A percentile compares a stretch with the other conserved stretches of the same genome.
These are phyloP conservation scores for Leccinum idahoense DNA, from an alignment of 1,284 basidiomycete species.

Conservation along the genomic window DNA sequence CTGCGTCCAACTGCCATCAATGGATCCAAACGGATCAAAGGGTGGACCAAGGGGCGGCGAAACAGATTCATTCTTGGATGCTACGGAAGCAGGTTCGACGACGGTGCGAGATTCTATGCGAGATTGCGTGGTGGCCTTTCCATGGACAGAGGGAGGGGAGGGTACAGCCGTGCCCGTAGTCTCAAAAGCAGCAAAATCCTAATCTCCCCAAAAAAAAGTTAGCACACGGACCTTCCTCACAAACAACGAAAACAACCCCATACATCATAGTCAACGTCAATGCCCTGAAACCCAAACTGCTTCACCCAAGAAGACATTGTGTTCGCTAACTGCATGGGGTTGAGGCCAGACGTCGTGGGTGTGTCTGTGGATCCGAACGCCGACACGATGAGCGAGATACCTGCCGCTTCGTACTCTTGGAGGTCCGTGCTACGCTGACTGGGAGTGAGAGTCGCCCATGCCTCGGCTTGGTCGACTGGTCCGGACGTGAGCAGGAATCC, in stretches of 20 bases:
- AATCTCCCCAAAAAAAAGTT: not conserved
- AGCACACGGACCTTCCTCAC: not conserved
- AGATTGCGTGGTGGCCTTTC: slow-evolving; percentile 22
- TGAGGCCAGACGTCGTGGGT: slow-evolving; percentile 38
- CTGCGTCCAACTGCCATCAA: slow-evolving; percentile 42
- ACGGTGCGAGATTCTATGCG: slow-evolving; percentile 15
- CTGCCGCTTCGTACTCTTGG: slow-evolving; percentile 45
- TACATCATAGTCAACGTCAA: slow-evolving; percentile 53
- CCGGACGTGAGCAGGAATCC: slow-evolving; percentile 47
- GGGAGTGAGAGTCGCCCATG: slow-evolving; percentile 36
- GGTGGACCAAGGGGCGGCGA: slow-evolving; percentile 16
- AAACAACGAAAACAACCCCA: not conserved
- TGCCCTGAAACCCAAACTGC: slow-evolving; percentile 45
- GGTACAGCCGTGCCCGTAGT: slow-evolving; percentile 34
- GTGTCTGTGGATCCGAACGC: slow-evolving; percentile 40
- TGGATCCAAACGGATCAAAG: slow-evolving; percentile 36
- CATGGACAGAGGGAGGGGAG: slow-evolving; percentile 49
- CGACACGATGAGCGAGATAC: slow-evolving; percentile 50
- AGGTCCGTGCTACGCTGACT: slow-evolving; percentile 39
- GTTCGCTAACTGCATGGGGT: slow-evolving; percentile 38
- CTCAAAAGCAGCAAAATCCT: slow-evolving; percentile 45
- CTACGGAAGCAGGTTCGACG: slow-evolving; percentile 7
- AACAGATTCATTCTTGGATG: slow-evolving; percentile 14
- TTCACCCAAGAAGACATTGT: slow-evolving; percentile 45
- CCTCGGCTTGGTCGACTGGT: slow-evolving; percentile 41